Evolutionary conservation across 2,329 filamentous ascomycete species (phyloP), one percentile per base, ranked within the genome.

Genomic region (Graphilbum fragrans): DNA sequence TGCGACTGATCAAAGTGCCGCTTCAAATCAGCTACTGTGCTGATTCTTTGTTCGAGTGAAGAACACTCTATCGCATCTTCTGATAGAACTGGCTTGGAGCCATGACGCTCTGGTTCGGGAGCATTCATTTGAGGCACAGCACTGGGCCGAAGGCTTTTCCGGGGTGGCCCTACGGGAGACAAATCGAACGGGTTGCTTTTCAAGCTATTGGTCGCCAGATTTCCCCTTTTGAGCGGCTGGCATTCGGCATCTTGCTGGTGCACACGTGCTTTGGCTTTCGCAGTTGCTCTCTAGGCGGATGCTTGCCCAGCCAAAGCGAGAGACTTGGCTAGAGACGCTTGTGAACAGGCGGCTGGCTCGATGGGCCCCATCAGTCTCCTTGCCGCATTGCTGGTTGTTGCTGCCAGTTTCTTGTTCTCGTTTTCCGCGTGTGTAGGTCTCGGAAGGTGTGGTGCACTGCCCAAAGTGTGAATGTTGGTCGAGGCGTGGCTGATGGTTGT

Each of bases 11-110:
- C 55, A 41, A 59, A 60, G 0, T 56, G 22, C 32, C 29, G 50
- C 21, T 55, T 50, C 31, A 59, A 49, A 17, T 55, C 53, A 3
- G 55, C 48, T 6, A 61, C 57, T 31, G 53, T 58, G 19, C 39
- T 45, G 4, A 21, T 32, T 17, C 14, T 29, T 16, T 12, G 17
- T 18, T 22, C 5, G 11, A 6, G 33, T 2, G 20, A 7, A 2
- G 32, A 14, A 4, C 23, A 17, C 9, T 4, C 18, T 3, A 4
- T 14, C 3, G 22, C 8, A 5, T 19, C n/a, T 17, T 19, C 17
- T 14, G 3, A 5, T 35, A 12, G n/a, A 5, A 4, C 14, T 6
- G 3, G 21, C n/a, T 7, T n/a, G 8, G 5, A 5, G 7, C 10
- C 29, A 7, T 14, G 8, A 27, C 12, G 25, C 2, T 12, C 17